Conservation (phyloP, 805 yeast species). For the Saccharomycopsis synnaedendra region DNA sequence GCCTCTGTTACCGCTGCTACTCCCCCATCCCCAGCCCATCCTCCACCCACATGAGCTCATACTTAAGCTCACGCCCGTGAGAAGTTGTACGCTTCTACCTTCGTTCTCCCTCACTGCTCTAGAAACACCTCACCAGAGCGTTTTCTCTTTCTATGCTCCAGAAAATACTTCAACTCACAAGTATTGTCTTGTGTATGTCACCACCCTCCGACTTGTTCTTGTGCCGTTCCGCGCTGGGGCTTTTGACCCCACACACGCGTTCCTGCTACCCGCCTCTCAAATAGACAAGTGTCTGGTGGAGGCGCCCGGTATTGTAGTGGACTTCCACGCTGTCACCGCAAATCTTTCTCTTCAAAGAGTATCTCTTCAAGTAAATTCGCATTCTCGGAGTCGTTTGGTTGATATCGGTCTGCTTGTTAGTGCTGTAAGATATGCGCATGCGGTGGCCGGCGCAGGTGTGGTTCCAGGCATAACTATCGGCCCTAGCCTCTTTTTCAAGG, state of each 20-base stretch:
- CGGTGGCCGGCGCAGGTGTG: conserved; percentile 8
- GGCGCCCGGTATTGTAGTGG: not conserved
- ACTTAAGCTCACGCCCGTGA: conserved; percentile 15
- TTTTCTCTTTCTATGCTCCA: conserved; percentile 4
- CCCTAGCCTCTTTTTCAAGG: conserved; percentile 13
- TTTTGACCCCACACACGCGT: conserved; percentile 8
- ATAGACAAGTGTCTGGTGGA: conserved; percentile 14
- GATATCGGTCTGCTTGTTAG: conserved; percentile 14
- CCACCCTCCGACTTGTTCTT: conserved; percentile 12
- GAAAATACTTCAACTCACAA: conserved; percentile 6
- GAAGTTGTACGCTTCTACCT: conserved; percentile 4
- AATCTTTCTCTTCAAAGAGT: not conserved
- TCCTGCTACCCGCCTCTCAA: conserved; percentile 10
- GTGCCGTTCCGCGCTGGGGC: conserved; percentile 9
- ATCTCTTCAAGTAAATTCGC: conserved; percentile 8
- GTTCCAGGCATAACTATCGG: conserved; percentile 8
- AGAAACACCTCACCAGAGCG: conserved; percentile 1
- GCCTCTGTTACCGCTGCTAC: too few relatives aligned
- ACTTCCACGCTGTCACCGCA: not conserved
- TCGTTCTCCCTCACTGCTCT: not conserved
- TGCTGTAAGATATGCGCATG: conserved; percentile 13
- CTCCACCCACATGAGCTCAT: conserved; percentile 15
- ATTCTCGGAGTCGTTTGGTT: conserved; percentile 6
- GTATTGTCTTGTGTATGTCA: conserved; percentile 15
- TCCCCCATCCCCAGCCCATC: conserved; percentile 15